Evolutionary conservation across 768 basidiomycete species (phyloP).

Genomic region (Psilocybe azurescens): DNA sequence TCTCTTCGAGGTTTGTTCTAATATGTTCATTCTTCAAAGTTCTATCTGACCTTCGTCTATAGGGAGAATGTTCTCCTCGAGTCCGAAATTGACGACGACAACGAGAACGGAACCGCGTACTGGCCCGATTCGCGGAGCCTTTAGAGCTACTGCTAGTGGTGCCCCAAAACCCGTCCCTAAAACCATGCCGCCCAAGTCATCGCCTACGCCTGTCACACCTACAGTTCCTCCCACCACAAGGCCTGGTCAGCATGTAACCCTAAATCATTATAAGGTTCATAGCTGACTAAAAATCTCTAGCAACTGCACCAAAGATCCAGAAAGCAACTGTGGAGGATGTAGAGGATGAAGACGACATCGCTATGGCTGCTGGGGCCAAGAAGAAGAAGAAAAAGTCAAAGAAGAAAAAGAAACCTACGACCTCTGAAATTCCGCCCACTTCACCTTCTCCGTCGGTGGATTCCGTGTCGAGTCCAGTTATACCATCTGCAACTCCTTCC

Average conservation of each 20-base stretch:
- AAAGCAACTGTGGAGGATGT: slow-evolving; percentile 73
- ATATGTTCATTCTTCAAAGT: slow-evolving; percentile 2
- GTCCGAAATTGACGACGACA: slow-evolving; percentile 43
- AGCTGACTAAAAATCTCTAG: not conserved
- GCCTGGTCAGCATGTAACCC: not conserved
- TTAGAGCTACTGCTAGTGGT: slow-evolving; percentile 32
- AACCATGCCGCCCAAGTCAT: slow-evolving; percentile 28
- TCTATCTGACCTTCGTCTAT: not conserved
- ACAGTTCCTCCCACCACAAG: not conserved
- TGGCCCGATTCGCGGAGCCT: slow-evolving; percentile 26
- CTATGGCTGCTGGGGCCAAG: slow-evolving; percentile 43
- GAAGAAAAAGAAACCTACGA: slow-evolving; percentile 63
- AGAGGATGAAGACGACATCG: slow-evolving; percentile 66
- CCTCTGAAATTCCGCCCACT: slow-evolving; percentile 26
- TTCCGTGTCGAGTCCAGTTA: slow-evolving; percentile 13
- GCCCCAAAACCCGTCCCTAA: slow-evolving; percentile 31
- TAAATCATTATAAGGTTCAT: not conserved
- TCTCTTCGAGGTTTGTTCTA: slow-evolving; percentile 65
- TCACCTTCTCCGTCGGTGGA: slow-evolving; percentile 26
- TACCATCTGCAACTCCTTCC: slow-evolving; percentile 24
- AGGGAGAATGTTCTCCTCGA: slow-evolving; percentile 70
- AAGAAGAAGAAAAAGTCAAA: slow-evolving; percentile 77
- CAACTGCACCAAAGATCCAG: slow-evolving; percentile 33
- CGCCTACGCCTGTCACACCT: slow-evolving; percentile 13
- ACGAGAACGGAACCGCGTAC: slow-evolving; percentile 30